These are phyloP conservation scores for Lipomyces lipofer DNA, from an alignment of 805 yeast species.

Conservation along the genomic window DNA sequence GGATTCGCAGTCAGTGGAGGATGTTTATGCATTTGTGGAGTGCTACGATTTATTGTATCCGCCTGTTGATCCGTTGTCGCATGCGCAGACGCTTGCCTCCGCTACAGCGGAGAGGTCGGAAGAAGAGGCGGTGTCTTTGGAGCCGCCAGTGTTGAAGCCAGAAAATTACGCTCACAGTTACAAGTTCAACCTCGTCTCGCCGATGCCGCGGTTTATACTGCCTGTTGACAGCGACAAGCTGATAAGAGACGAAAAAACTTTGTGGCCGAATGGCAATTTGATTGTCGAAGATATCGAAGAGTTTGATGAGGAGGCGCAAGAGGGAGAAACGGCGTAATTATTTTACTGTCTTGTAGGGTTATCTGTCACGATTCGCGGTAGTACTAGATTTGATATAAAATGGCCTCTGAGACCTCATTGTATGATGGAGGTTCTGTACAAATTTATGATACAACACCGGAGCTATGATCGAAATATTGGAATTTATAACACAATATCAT, in stretches of 20 bases:
- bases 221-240: constrained; percentile 34
- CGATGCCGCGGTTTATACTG: constrained; percentile 58
- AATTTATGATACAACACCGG: too few species aligned
- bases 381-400: too few species aligned
- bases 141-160: too few species aligned
- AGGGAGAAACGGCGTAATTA: too few species aligned
- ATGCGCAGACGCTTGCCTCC: neutral
- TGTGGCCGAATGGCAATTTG: constrained; percentile 67
- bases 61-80: constrained; percentile 1
- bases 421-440: too few species aligned
- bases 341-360: too few species aligned
- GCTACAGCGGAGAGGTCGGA: constrained; percentile 31
- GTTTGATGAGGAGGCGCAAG: constrained; percentile 18
- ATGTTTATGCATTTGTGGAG: constrained; percentile 72
- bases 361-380: too few species aligned
- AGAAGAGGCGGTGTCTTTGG: constrained; percentile 32
- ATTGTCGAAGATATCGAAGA: constrained; percentile 47
- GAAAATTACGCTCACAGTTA: constrained; percentile 49
- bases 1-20: constrained; percentile 50
- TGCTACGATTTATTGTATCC: constrained; percentile 40
- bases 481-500: too few species aligned
- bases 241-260: constrained; percentile 47
- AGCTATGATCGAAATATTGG: too few species aligned
- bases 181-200: constrained; percentile 53
- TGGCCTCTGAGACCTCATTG: too few species aligned